These are phyloP conservation scores for Didymella glomerata DNA, from an alignment of 2,329 filamentous ascomycete genomes.

Conservation along the genomic window DNA sequence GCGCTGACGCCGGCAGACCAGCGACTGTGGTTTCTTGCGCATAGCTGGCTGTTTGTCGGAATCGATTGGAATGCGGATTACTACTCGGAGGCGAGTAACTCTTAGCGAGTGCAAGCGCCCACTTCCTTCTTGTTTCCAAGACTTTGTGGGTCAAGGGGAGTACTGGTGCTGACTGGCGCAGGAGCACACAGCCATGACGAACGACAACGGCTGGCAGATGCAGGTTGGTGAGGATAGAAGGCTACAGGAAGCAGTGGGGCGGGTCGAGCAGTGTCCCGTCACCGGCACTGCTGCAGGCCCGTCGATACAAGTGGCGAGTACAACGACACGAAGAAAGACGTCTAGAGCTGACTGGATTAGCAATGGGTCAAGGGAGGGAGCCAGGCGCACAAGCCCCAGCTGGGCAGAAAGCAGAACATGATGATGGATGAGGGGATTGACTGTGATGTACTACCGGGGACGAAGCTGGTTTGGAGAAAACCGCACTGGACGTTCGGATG, in stretches of 20 bases:
- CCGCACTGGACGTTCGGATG: constrained; percentile 14
- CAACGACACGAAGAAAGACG: neutral
- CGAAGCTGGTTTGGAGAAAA: constrained; percentile 6
- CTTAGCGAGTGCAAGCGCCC: neutral
- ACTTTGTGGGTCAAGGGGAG: neutral
- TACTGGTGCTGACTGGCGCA: neutral
- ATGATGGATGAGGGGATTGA: constrained; percentile 6
- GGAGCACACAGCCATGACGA: neutral
- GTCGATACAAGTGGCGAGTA: constrained; percentile 4
- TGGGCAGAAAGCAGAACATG: neutral
- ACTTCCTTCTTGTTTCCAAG: neutral
- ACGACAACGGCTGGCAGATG: neutral
- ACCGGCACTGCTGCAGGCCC: neutral
- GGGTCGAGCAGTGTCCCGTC: neutral
- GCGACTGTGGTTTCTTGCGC: constrained; percentile 20
- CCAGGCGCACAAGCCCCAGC: neutral
- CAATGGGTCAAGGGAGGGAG: neutral
- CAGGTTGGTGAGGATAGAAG: neutral
- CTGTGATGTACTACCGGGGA: neutral
- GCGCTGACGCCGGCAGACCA: constrained; percentile 16
- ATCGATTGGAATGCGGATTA: constrained; percentile 20
- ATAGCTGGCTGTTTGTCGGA: constrained; percentile 23
- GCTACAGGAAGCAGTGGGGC: neutral
- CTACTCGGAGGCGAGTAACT: constrained; percentile 14
- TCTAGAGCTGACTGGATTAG: constrained; percentile 3